Evolutionary conservation across 140 eudicot species (phyloP).

Genomic region (Senecio squalidus): DNA sequence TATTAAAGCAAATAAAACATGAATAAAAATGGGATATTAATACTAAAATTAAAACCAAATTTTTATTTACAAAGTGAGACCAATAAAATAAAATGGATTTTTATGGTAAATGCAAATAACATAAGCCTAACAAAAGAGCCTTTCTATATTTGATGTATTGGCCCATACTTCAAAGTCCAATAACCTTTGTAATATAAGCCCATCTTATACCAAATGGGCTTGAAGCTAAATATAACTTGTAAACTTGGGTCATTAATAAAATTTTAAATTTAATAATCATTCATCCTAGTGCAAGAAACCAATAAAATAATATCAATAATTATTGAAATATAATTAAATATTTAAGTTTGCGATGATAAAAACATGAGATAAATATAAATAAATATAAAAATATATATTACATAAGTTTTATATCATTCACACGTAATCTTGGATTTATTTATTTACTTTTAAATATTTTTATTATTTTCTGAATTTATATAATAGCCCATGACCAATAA

Average conservation of each 20-base stretch:
- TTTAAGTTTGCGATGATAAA: background rate
- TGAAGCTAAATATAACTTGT: background rate
- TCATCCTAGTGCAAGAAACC: background rate
- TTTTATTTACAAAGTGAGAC: no score
- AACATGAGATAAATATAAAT: conserved; percentile 11
- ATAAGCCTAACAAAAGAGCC: no score
- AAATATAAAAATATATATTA: background rate
- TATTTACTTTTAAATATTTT: conserved; percentile 5
- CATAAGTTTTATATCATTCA: conserved; percentile 8
- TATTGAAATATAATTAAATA: background rate
- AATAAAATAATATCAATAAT: background rate
- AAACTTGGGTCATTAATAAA: background rate
- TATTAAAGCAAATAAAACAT: no score
- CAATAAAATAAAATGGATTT: no score
- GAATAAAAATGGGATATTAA: no score
- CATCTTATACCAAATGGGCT: background rate
- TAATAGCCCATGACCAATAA: conserved; percentile 36
- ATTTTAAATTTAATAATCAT: no score
- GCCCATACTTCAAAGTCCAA: no score
- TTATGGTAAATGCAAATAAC: no score
- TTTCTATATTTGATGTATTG: no score
- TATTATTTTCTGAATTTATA: no score
- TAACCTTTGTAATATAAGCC: background rate
- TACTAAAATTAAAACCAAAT: no score
- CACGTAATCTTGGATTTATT: conserved; percentile 11